Evolutionary conservation across 2,329 filamentous ascomycete species (phyloP), one percentile per base, ranked within the genome.

Genomic region (Rutstroemia sp.): DNA sequence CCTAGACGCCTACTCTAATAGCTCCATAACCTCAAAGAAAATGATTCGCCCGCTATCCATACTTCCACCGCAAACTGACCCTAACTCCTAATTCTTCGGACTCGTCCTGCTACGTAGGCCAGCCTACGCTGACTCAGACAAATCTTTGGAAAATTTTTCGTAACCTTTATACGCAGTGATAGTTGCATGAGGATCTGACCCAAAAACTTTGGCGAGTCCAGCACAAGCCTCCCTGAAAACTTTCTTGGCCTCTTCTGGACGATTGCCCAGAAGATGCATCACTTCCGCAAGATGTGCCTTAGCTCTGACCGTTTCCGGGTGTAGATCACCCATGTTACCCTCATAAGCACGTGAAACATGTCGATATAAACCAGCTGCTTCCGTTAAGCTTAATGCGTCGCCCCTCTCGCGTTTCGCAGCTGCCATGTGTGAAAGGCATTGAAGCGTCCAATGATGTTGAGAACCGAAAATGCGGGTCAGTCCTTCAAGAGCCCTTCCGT

Each of bases 181-280:
- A 4, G 63, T 63, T 12, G 61, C 56, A 48, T 60, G 60, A 10
- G 58, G 60, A 54, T 64, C 64, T n/a, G 53, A 45, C 8, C 64
- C 64, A 51, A 63, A 60, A 1, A 57, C 56, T 39, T 61, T 62
- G 21, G 60, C 54, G 44, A 64, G 63, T 1, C 64, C 64, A 12
- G 58, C 60, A 55, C 61, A 63, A 8, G 59, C 58, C 48, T 66
- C 63, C 41, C 62, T 63, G 56, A 64, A 65, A 25, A 65, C 19
- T 19, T 56, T 63, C 56, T 59, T 64, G 0, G 61, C 60, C 49
- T 63, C 62, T 23, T 60, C 53, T n/a, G 60, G 58, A 41, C 58
- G 54, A 1, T 54, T 48, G 16, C 55, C 56, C 8, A 58, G 41
- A 34, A 57, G 58, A 41, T 60, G 51, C 51, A 64, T 56, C 10